Conservation (phyloP, 306 rosid genomes). For the Vachellia collinsii region DNA sequence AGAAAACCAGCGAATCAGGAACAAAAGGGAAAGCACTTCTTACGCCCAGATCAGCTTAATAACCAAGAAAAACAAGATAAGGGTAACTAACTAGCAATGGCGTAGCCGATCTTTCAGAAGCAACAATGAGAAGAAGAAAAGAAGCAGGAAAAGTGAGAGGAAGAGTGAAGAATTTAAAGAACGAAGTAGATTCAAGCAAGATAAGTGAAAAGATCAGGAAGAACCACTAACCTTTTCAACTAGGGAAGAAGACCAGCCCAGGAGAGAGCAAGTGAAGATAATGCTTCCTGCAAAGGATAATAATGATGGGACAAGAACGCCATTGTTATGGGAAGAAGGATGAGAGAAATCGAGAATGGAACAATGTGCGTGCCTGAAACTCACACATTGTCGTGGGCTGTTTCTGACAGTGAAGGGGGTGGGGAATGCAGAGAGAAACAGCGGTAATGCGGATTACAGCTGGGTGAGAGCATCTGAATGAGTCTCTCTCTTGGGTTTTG, state of each 20-base stretch:
- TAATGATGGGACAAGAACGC: neutral
- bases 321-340: conserved; percentile 45
- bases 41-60: conserved; percentile 40
- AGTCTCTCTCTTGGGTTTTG: too few relatives aligned
- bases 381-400: conserved; percentile 52
- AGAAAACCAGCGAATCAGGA: conserved; percentile 18
- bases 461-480: too few relatives aligned
- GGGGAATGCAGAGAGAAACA: conserved; percentile 35
- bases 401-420: conserved; percentile 57
- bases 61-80: neutral
- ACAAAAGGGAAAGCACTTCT: neutral
- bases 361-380: conserved; percentile 49
- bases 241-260: conserved; percentile 36
- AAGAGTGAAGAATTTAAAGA: neutral
- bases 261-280: conserved; percentile 38
- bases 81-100: conserved; percentile 8
- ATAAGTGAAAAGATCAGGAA: conserved; percentile 35
- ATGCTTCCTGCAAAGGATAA: conserved; percentile 26
- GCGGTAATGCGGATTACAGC: too few relatives aligned
- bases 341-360: conserved; percentile 40
- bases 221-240: conserved; percentile 47
- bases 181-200: conserved; percentile 19
- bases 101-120: conserved; percentile 30
- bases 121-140: conserved; percentile 25
- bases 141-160: neutral